Percentiles rank a stretch among this genome's conserved stretches.
Evolutionary conservation across 1,284 basidiomycete species (phyloP).

Genomic region (Trametes versicolor): DNA sequence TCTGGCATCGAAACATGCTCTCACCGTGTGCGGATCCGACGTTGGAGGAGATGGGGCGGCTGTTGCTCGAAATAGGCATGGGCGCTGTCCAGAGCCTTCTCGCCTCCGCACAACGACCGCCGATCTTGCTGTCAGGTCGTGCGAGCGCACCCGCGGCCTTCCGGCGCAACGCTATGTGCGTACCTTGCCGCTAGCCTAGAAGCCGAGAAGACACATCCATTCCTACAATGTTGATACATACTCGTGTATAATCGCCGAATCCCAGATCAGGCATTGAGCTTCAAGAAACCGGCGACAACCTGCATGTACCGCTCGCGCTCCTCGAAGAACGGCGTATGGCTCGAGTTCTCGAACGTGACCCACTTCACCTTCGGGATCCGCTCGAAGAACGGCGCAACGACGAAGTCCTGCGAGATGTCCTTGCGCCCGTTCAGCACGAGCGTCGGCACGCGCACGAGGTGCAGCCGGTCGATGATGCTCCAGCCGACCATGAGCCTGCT

Average conservation of each 20-base stretch:
- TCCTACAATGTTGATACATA: background rate
- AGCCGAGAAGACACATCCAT: background rate
- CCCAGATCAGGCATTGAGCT: background rate
- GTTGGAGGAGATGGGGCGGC: background rate
- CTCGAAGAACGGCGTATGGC: conserved; percentile 45
- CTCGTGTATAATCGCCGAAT: background rate
- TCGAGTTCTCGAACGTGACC: conserved; percentile 42
- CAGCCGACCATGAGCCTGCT: conserved; percentile 37
- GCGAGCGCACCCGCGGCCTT: background rate
- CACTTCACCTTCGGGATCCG: conserved; percentile 41
- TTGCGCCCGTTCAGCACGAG: conserved; percentile 44
- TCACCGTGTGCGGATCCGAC: background rate
- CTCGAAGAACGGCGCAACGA: conserved; percentile 40
- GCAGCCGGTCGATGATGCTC: conserved; percentile 41
- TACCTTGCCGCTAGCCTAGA: background rate
- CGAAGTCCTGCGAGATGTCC: conserved; percentile 42
- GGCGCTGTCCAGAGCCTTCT: too few relatives aligned
- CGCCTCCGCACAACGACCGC: background rate
- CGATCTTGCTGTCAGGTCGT: background rate
- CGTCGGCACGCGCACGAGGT: conserved; percentile 42
- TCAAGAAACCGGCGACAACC: conserved; percentile 40
- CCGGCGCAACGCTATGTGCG: background rate
- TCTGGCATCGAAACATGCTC: background rate
- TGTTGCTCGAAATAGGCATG: background rate
- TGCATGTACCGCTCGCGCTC: conserved; percentile 42